Evolutionary conservation across 768 basidiomycete species (phyloP).

Genomic region (Amyloporia xantha): DNA sequence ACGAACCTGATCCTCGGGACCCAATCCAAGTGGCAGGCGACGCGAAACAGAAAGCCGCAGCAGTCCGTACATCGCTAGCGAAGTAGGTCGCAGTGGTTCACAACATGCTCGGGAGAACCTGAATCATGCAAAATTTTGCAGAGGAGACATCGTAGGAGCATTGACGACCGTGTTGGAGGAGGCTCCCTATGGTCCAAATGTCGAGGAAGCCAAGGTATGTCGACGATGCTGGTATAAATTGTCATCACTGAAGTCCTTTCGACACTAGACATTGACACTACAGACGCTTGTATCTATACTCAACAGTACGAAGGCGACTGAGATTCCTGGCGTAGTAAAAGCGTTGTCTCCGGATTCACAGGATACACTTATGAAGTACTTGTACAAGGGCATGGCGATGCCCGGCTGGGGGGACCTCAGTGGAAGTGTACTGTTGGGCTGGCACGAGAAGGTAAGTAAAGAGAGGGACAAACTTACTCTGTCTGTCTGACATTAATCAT

Average conservation of each 20-base stretch:
- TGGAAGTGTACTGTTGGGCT: slow-evolving; percentile 68
- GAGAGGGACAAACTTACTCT: too few relatives aligned
- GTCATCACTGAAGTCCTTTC: too few relatives aligned
- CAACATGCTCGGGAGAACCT: neutral
- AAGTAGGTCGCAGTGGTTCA: slow-evolving; percentile 43
- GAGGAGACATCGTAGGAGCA: slow-evolving; percentile 73
- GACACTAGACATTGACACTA: too few relatives aligned
- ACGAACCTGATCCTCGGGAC: slow-evolving; percentile 77
- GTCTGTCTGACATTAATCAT: neutral
- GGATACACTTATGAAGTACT: slow-evolving; percentile 94
- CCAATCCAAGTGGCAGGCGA: slow-evolving; percentile 69
- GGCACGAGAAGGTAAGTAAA: slow-evolving; percentile 91
- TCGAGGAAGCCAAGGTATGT: slow-evolving; percentile 86
- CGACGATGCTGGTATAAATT: too few relatives aligned
- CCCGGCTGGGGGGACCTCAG: slow-evolving; percentile 55
- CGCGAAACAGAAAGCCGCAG: slow-evolving; percentile 64
- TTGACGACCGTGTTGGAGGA: slow-evolving; percentile 64
- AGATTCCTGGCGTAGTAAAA: slow-evolving; percentile 73
- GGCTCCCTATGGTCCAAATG: slow-evolving; percentile 82
- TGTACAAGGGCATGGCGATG: slow-evolving; percentile 93
- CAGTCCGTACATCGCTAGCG: slow-evolving; percentile 67
- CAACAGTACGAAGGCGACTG: slow-evolving; percentile 88
- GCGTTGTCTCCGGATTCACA: slow-evolving; percentile 66
- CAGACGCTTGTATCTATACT: slow-evolving; percentile 80
- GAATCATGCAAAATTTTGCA: slow-evolving; percentile 27